Base-by-base conservation (phyloP, 129 eudicot species). In the Pulicaria dysenterica region DNA sequence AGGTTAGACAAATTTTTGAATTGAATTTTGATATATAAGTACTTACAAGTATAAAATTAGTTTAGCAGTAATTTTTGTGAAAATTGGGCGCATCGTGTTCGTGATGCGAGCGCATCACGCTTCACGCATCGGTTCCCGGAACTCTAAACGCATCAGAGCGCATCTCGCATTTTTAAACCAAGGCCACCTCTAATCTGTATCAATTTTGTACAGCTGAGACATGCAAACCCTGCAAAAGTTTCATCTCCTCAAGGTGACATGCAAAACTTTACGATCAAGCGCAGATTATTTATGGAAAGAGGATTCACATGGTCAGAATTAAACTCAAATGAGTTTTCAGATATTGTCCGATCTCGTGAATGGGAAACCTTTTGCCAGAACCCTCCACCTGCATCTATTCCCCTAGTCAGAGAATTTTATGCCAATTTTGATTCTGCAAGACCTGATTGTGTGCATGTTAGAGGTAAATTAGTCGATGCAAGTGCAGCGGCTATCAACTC, bases 301-400 rank as follows among this genome's bases (percentile, higher is more conserved):
- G 64, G 42, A 8, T 58, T 58, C 64, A 58, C 39, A 58, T 34
- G 15, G 14, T 58, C 64, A 31, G 41, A 31, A 58, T 58, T 42
- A 3, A 36, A 7, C 15, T 36, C 16, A 31, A 7, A 0, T 12
- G 7, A 24, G 43, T 34, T 58, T 34, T 41, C 64, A 0, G 41
- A 58, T 10, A 10, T 41, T 13, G 34, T 58, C 7, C 15, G 8
- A 36, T 9, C 64, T 58, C 64, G 31, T 58, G 8, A 58, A 3
- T 58, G 64, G 64, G 64, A 58, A 24, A 24, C 43, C 15, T 58
- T 58, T 58, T 58, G 64, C 14, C 64, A 31, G 41, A 31, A 58
- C 41, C 64, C 64, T 5, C 5, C 41, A 24, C 15, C 64, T 10
- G 64, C 43, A 0, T 58, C 42, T 24, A 24, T 58, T 34, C 41